Base-by-base conservation (phyloP, 2,329 filamentous ascomycete species). In the Sclerotinia subarctica region DNA sequence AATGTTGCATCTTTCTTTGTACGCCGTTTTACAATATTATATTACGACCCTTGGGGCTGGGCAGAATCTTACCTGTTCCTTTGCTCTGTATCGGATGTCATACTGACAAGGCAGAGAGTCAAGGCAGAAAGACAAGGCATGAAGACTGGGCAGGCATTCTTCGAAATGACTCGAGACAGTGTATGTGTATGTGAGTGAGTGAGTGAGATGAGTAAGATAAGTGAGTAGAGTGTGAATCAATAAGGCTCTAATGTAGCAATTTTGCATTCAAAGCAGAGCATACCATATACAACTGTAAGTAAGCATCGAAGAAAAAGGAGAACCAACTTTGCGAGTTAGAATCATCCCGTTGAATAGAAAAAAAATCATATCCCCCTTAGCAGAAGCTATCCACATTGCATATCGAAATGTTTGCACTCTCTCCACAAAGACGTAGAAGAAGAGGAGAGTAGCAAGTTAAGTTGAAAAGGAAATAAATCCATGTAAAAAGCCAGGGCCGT, bases 401-500 rank as follows among this genome's bases (percentile, higher is more conserved):
- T 64, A 32, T 49, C 35, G 19, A 64, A 64, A 54, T 64, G n/a
- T 42, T 54, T 21, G 49, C 62, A 54, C 38, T 64, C 53, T 24
- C 24, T 49, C n/a, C 52, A 44, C 21, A 6, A 8, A 59, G 38
- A 24, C 21, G 52, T 58, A 64, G 42, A 32, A 66, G 52, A 13
- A 49, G 47, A 60, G 58, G 32, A 26, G 53, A 62, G 52, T 32
- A 64, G 65, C 13, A 67, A 67, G 42, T 44, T 47, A 47, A 64
- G 35, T 32, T 38, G 35, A 35, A 63, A 63, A 51, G 24, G 57
- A 42, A 52, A 66, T 52, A 62, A 52, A 17, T 65, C 52, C 49
- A 65, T 57, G 52, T 57, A 56, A 65, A 47, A 57, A 65, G 52
- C 42, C 52, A 65, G 63, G 47, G 26, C 53, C 38, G 32, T 47